Base-by-base conservation (phyloP, 169 alveolate species). In the Plasmodium relictum region DNA sequence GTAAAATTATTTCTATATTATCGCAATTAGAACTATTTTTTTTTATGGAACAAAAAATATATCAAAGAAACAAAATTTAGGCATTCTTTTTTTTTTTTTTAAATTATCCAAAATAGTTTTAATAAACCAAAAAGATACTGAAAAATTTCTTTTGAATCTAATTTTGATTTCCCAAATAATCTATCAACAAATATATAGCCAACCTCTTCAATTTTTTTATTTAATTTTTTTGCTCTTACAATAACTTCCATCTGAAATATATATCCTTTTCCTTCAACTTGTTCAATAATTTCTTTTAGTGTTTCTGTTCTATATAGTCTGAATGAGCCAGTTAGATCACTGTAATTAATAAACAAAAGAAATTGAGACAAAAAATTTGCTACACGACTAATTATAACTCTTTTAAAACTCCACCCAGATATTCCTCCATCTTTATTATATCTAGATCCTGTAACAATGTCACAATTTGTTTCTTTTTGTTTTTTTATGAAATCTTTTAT, bases 101-200 rank as follows among this genome's bases (percentile, higher is more conserved):
- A 97, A 20, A 96, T 89, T 42, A 94, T 95, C 96, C 97, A 94
- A 50, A 95, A 95, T 42, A 97, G 94, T 39, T 91, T 92, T 89
- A 97, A 88, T 22, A 98, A 95, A 24, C 99, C 98, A 73, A 96
- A 93, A 39, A 98, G 92, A 74, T 97, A 98, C 41, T 96, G 96
- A 65, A 95, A 86, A 71, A 98, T 95, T 74, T 98, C 99, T 37
- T 94, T 94, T 62, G 97, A 94, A n/a, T 99, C 98, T 20, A 98
- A 92, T 92, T 98, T 98, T 18, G 99, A 96, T 73, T 94, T 95
- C 52, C 99, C 99, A 93, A 95, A 98, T 5, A 98, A 89, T 88
- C 99, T 95, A 88, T 98, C 99, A 24, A 97, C 98, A 94, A 98
- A 98, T 41, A 98, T 95, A 42, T 98, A 98, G 4, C 99, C 99